Evolutionary conservation across 108 stramenopile genomes (phyloP).

Genomic region (Cyclotella kingstonii): DNA sequence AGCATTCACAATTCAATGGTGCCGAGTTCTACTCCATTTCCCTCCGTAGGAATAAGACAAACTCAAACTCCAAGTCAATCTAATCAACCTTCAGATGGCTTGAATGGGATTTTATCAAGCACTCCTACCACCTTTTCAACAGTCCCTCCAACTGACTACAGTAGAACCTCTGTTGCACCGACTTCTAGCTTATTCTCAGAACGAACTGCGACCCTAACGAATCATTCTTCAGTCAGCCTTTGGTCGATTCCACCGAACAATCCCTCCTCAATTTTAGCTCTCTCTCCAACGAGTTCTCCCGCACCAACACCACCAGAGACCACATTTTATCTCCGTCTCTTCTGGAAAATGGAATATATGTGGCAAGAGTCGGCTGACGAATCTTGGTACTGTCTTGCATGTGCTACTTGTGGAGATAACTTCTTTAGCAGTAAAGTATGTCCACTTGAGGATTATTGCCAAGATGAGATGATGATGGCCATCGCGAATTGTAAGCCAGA

Average conservation of each 20-base stretch:
- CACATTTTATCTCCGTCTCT: conserved; percentile 6
- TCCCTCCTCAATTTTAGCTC: not conserved
- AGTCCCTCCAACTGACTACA: too few relatives aligned
- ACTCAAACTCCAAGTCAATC: too few relatives aligned
- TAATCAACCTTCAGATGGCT: too few relatives aligned
- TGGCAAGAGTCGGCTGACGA: conserved; percentile 16
- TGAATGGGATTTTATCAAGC: too few relatives aligned
- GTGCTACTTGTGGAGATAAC: conserved; percentile 15
- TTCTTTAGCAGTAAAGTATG: not conserved
- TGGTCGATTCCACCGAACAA: not conserved
- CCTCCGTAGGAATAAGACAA: too few relatives aligned
- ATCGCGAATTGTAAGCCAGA: conserved; percentile 10
- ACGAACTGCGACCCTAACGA: too few relatives aligned
- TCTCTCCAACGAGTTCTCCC: conserved; percentile 1
- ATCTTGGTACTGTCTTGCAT: conserved; percentile 16
- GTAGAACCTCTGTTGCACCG: too few relatives aligned
- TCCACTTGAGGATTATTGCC: conserved; percentile 1
- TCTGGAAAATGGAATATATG: conserved; percentile 9
- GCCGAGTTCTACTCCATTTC: too few relatives aligned
- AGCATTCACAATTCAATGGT: too few relatives aligned
- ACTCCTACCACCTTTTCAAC: too few relatives aligned
- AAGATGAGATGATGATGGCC: conserved; percentile 12
- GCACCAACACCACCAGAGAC: not conserved
- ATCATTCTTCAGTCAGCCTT: too few relatives aligned
- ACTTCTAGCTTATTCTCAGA: too few relatives aligned